phyloP scores from a whole-genome alignment of 306 rosid genomes.

The Sindora glabra region DNA sequence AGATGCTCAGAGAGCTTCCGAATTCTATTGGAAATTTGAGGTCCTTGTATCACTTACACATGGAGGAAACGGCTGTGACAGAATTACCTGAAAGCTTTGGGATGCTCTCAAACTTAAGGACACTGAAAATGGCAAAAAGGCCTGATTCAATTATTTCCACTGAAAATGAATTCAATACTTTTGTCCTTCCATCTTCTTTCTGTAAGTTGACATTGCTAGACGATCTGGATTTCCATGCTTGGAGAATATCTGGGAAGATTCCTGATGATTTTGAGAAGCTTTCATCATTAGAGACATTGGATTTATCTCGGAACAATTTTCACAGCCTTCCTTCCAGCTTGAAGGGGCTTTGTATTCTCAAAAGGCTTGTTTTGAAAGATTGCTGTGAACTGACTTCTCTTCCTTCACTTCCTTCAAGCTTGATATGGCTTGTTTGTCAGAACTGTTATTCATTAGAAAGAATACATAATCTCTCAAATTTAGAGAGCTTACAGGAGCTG shows the following conservation, averaged over 20 bases:
- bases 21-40: conserved; percentile 42
- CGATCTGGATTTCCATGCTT: conserved; percentile 32
- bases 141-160: not conserved
- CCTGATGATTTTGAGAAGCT: conserved; percentile 51
- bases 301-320: conserved; percentile 33
- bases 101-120: conserved; percentile 44
- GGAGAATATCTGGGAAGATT: conserved; percentile 49
- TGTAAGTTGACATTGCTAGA: conserved; percentile 32
- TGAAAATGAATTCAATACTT: not conserved
- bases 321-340: conserved; percentile 58
- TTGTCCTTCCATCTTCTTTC: conserved; percentile 37
- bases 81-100: conserved; percentile 59
- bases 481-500: conserved; percentile 32
- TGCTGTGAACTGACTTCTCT: conserved; percentile 41
- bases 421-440: conserved; percentile 32
- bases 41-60: conserved; percentile 32
- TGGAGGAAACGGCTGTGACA: conserved; percentile 38
- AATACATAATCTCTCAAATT: conserved; percentile 40
- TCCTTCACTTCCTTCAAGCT: conserved; percentile 64
- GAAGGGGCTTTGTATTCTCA: conserved; percentile 40
- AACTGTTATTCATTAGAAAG: conserved; percentile 39
- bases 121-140: conserved; percentile 35
- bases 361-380: conserved; percentile 18
- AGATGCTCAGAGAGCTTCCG: conserved; percentile 43
- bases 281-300: conserved; percentile 31